phyloP scores from a whole-genome alignment of 1,284 basidiomycete genomes.

The Porphyrellus sp. region DNA sequence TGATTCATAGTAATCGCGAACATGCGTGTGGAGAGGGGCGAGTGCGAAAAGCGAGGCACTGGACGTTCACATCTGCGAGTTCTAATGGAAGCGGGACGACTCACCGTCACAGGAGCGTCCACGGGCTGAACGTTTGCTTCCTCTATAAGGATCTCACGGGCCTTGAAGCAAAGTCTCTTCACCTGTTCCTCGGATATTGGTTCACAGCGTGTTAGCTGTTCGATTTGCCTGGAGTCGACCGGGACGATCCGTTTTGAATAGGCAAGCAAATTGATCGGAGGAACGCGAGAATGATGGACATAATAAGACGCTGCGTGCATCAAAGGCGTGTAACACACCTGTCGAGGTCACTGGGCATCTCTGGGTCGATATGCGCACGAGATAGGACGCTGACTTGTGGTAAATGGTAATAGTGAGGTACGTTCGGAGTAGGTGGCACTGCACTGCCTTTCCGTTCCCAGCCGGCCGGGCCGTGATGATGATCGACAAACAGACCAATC shows the following conservation, averaged over 20 bases:
- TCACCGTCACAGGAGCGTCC: constrained; percentile 92
- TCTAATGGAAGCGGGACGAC: constrained; percentile 7
- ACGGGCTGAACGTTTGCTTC: constrained; percentile 97
- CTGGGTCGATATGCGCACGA: constrained; percentile 14
- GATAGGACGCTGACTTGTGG: constrained; percentile 34
- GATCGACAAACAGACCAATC: constrained; percentile 13
- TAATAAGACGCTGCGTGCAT: constrained; percentile 26
- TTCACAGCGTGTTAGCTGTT: constrained; percentile 87
- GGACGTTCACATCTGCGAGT: constrained; percentile 3
- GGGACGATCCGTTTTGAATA: constrained; percentile 14
- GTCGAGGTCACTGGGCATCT: constrained; percentile 50
- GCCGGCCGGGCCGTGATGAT: constrained; percentile 16
- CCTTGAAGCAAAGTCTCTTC: constrained; percentile 90
- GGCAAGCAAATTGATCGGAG: constrained; percentile 22
- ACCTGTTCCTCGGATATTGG: constrained; percentile 92
- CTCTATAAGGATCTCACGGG: constrained; percentile 94
- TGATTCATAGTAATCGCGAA: constrained; percentile 40
- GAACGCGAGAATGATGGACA: constrained; percentile 23
- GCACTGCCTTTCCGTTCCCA: constrained; percentile 25
- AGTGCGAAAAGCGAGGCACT: not conserved
- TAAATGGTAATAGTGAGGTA: constrained; percentile 31
- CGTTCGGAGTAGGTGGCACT: constrained; percentile 20
- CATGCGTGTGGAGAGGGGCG: constrained; percentile 21
- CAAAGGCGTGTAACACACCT: constrained; percentile 41
- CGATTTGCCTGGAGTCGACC: constrained; percentile 63